Evolutionary conservation across 305 asterid genomes (phyloP).

Genomic region (Euphrasia arctica): DNA sequence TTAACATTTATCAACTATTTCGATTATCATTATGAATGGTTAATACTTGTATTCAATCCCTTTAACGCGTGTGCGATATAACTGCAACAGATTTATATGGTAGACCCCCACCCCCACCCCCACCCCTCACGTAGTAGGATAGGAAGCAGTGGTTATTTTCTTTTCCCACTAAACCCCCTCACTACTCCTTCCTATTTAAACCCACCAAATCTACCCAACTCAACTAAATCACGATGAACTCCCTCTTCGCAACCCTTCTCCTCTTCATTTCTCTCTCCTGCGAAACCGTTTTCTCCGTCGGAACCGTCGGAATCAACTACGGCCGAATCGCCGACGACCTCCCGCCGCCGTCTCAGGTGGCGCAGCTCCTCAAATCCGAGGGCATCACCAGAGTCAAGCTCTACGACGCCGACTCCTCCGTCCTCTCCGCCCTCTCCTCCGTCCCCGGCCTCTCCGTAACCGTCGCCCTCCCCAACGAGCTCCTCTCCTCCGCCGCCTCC

Average conservation of each 20-base stretch:
- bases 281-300: slow-evolving; percentile 26
- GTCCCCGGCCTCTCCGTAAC: neutral
- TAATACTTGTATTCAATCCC: too few species aligned
- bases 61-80: too few species aligned
- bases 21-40: neutral
- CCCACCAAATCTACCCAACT: neutral
- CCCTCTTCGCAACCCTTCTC: neutral
- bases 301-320: slow-evolving; percentile 52
- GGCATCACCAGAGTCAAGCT: slow-evolving; percentile 26
- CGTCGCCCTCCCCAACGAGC: neutral
- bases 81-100: neutral
- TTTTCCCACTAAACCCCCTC: neutral
- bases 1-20: too few species aligned
- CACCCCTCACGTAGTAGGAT: neutral
- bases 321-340: slow-evolving; percentile 70
- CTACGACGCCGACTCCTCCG: neutral
- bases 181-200: neutral
- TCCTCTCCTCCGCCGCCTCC: neutral
- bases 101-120: neutral
- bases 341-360: slow-evolving; percentile 56
- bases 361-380: slow-evolving; percentile 47
- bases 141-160: neutral
- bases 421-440: neutral
- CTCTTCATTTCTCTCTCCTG: neutral
- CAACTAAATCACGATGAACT: neutral